Conservation (phyloP, 139 green algal genomes). For the Bryopsis sp. region DNA sequence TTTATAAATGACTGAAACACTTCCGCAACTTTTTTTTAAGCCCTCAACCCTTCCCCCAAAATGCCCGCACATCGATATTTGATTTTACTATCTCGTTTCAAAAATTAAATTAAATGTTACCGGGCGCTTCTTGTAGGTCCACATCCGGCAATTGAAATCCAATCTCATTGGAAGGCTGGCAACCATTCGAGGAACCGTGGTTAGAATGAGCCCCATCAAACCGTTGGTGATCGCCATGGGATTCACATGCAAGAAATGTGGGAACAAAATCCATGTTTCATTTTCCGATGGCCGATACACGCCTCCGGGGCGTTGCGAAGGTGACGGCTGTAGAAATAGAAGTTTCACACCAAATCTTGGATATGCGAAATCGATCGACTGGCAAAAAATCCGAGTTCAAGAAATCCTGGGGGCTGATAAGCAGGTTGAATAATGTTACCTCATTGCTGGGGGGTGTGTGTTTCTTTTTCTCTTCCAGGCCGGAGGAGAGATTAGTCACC, state of each 20-base stretch:
- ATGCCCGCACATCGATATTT: no score
- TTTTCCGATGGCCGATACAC: constrained; percentile 37
- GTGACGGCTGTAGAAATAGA: constrained; percentile 53
- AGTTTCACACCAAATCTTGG: constrained; percentile 46
- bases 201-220: constrained; percentile 48
- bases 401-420: constrained; percentile 8
- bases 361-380: constrained; percentile 54
- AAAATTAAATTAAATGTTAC: no score
- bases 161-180: constrained; percentile 57
- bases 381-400: constrained; percentile 70
- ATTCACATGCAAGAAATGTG: constrained; percentile 74
- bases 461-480: no score
- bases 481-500: no score
- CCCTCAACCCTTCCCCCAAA: no score
- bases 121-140: constrained; percentile 30
- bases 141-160: constrained; percentile 45
- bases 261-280: constrained; percentile 1
- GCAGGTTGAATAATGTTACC: no score
- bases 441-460: no score
- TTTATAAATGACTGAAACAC: no score
- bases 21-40: no score
- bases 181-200: constrained; percentile 66
- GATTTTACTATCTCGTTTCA: no score
- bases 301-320: neutral
- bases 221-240: constrained; percentile 56